Percentiles rank a stretch among this genome's conserved stretches.
phyloP scores from a whole-genome alignment of 2,329 filamentous ascomycete genomes.

The Aspergillus sp. region DNA sequence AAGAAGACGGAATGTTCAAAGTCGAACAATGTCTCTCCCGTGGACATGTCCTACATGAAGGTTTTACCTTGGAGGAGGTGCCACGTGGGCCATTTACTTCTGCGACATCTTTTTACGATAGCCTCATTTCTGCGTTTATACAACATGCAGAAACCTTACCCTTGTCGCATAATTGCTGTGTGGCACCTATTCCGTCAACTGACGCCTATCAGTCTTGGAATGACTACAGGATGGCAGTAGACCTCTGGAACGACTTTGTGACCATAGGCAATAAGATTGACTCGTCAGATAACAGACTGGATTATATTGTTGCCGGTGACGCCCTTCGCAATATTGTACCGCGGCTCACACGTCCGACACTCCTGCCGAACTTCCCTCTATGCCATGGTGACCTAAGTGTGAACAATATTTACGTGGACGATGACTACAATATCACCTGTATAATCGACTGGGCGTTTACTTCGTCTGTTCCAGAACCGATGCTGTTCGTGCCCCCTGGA shows the following conservation, averaged over 20 bases:
- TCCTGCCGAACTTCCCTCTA: constrained; percentile 14
- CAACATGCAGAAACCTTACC: constrained; percentile 17
- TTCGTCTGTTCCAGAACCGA: constrained; percentile 19
- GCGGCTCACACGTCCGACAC: constrained; percentile 1
- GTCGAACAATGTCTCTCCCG: constrained; percentile 21
- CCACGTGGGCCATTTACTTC: constrained; percentile 21
- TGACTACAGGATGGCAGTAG: constrained; percentile 15
- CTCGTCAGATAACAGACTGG: constrained; percentile 21
- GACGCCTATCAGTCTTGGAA: constrained; percentile 10
- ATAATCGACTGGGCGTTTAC: constrained; percentile 32
- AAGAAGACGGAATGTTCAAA: constrained; percentile 19
- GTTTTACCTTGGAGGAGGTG: constrained; percentile 18
- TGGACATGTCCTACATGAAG: constrained; percentile 18
- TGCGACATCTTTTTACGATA: constrained; percentile 18
- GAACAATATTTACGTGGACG: constrained; percentile 39
- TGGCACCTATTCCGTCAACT: constrained; percentile 13
- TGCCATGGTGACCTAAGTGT: constrained; percentile 37
- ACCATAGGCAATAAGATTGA: constrained; percentile 21
- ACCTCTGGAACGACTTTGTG: constrained; percentile 26
- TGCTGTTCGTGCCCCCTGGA: constrained; percentile 19
- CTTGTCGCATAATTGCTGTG: constrained; percentile 17
- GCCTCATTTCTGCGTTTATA: constrained; percentile 17
- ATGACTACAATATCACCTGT: constrained; percentile 31
- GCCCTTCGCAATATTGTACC: constrained; percentile 17
- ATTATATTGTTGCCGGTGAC: constrained; percentile 22